phyloP scores from a whole-genome alignment of 257 asterid genomes.

The Primulina tabacum region DNA sequence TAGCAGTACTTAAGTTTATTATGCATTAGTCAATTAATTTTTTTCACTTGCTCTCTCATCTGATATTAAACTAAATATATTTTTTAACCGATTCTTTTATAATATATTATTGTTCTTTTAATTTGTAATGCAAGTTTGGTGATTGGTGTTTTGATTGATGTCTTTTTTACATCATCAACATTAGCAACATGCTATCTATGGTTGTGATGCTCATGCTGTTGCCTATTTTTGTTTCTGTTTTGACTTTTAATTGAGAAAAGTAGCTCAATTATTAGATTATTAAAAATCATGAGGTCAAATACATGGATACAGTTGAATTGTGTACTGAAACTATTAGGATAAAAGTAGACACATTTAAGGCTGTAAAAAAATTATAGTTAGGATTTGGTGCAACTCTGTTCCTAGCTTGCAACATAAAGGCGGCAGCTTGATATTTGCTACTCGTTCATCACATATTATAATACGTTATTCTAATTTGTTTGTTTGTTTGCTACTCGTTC shows the following conservation, averaged over 20 bases:
- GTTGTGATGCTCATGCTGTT: no score
- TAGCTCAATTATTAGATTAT: no score
- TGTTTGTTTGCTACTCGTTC: background rate
- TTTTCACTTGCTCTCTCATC: background rate
- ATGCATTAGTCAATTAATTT: background rate
- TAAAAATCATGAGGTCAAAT: no score
- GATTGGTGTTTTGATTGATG: no score
- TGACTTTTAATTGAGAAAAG: no score
- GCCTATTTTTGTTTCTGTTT: no score
- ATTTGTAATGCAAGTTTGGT: no score
- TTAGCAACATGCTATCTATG: no score
- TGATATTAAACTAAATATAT: background rate
- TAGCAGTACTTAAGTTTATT: background rate
- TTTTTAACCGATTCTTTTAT: no score
- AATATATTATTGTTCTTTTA: no score
- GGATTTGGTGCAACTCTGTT: background rate
- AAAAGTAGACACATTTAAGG: background rate
- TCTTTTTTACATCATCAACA: no score
- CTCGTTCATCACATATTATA: background rate
- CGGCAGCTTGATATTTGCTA: background rate
- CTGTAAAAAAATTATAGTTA: background rate
- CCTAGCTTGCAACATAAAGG: background rate
- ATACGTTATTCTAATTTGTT: background rate
- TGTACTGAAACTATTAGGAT: background rate
- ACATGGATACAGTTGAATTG: no score